Evolutionary conservation across 2,329 filamentous ascomycete genomes (phyloP), one percentile per base, ranked within the genome.

Genomic region (Chaetomium sp.): DNA sequence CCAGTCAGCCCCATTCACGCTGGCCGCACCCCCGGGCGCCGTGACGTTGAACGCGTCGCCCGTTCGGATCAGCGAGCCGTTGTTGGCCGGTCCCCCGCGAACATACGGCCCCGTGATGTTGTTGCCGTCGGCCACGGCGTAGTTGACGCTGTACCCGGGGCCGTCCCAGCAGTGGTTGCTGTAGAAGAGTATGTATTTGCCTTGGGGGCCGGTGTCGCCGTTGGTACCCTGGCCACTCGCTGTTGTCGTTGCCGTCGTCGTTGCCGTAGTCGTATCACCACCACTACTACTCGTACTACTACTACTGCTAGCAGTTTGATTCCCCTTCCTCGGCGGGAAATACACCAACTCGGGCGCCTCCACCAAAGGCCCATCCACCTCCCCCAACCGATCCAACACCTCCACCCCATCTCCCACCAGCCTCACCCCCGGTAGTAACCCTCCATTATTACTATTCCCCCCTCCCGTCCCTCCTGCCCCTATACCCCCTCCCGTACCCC

Each of bases 141-240:
- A 86, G 53, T 77, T 76, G n/a, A 84, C 73, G 62, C 84, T 79
- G 67, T 86, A 86, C 40, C 65, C 64, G 2, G 75, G 67, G 33
- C 76, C 74, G 1, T 74, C 75, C 67, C 74, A 86, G 68, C 81
- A 84, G 54, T 84, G 78, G 43, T 77, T 79, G 62, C 79, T 83
- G 69, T 79, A 87, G 66, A 86, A 85, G 44, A 87, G 69, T 50
- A 82, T 74, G 64, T 86, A 86, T 11, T 72, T 71, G 4, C 77
- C 53, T 35, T 11, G 6, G 12, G 14, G 10, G 5, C n/a, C 41
- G 11, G 5, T 9, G 12, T 7, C 14, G 12, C n/a, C 41, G 12
- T 19, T 19, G n/a, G 10, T 32, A 45, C 14, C 41, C 41, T 11
- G 4, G 19, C 19, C 19, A 27, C 19, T 27, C 19, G 19, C 19